These are phyloP conservation scores for Saposhnikovia divaricata DNA, from an alignment of 129 eudicot genomes.

Conservation along the genomic window DNA sequence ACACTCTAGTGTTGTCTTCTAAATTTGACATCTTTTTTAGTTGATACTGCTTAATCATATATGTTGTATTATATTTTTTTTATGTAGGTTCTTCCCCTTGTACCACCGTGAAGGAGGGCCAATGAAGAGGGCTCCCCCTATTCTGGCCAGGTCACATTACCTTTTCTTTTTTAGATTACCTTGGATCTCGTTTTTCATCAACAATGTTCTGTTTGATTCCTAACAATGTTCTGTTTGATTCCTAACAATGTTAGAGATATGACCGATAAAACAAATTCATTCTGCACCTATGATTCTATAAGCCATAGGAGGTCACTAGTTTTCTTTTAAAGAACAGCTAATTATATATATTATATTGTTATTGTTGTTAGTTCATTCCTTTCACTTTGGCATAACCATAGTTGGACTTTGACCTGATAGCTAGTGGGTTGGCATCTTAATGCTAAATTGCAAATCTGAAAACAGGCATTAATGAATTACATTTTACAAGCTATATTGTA, in stretches of 20 bases:
- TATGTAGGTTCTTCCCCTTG: constrained; percentile 95
- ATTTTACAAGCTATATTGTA: not conserved
- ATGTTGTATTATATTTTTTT: not conserved
- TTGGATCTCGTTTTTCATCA: not conserved
- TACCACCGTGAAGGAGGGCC: constrained; percentile 95
- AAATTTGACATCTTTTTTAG: not conserved
- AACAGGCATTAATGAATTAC: not conserved
- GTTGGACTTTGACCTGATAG: not conserved
- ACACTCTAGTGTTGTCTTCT: too few relatives aligned
- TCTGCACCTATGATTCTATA: too few relatives aligned
- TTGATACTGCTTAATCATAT: not conserved
- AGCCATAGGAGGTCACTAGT: too few relatives aligned
- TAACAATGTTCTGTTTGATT: not conserved
- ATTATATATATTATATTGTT: too few relatives aligned
- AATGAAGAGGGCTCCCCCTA: constrained; percentile 93
- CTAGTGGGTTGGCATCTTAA: not conserved
- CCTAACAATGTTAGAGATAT: not conserved
- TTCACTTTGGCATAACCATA: too few relatives aligned
- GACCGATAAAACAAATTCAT: too few relatives aligned
- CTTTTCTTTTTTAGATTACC: not conserved
- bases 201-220: not conserved
- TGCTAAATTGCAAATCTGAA: not conserved
- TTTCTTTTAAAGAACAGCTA: too few relatives aligned
- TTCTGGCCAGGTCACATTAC: constrained; percentile 74
- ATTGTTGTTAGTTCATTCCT: not conserved